A percentile compares a stretch with the other conserved stretches of the same genome.
Conservation (phyloP, 768 basidiomycete species). For the Termitomyces heimii region DNA sequence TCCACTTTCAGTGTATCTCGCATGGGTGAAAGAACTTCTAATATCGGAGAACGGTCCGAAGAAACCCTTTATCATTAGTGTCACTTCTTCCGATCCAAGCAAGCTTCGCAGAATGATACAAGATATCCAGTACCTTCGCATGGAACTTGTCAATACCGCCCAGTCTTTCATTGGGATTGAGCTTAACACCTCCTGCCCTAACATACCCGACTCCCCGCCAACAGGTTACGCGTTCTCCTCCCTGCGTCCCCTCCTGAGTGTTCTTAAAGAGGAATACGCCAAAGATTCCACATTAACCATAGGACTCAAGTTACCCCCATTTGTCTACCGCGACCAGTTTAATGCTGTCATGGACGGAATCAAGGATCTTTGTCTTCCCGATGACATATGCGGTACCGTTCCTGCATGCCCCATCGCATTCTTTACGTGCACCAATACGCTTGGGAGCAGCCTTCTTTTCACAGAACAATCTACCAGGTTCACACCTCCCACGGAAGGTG, state of each 20-base stretch:
- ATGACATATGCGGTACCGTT: neutral
- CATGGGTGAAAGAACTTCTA: slow-evolving; percentile 50
- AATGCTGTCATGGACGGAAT: slow-evolving; percentile 43
- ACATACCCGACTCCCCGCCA: slow-evolving; percentile 58
- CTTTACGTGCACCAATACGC: slow-evolving; percentile 75
- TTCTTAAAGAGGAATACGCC: slow-evolving; percentile 43
- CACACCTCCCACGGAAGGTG: neutral
- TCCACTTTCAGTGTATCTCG: slow-evolving; percentile 59
- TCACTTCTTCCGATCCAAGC: slow-evolving; percentile 54
- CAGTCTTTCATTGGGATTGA: slow-evolving; percentile 57
- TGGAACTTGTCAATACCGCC: slow-evolving; percentile 22
- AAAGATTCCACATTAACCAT: slow-evolving; percentile 52
- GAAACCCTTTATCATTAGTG: slow-evolving; percentile 72
- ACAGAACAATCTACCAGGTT: slow-evolving; percentile 36
- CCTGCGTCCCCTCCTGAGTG: slow-evolving; percentile 48
- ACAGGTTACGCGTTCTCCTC: slow-evolving; percentile 55
- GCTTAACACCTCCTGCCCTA: slow-evolving; percentile 83
- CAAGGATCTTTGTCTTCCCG: slow-evolving; percentile 26
- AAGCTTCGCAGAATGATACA: slow-evolving; percentile 51
- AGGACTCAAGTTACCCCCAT: slow-evolving; percentile 80
- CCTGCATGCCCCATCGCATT: slow-evolving; percentile 52
- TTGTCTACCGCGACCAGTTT: slow-evolving; percentile 58
- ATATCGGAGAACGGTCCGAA: slow-evolving; percentile 12
- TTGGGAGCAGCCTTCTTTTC: slow-evolving; percentile 66
- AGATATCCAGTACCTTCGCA: slow-evolving; percentile 57